phyloP scores from a whole-genome alignment of 371 early-diverging fungal genomes.

The Rhizopus delemar region DNA sequence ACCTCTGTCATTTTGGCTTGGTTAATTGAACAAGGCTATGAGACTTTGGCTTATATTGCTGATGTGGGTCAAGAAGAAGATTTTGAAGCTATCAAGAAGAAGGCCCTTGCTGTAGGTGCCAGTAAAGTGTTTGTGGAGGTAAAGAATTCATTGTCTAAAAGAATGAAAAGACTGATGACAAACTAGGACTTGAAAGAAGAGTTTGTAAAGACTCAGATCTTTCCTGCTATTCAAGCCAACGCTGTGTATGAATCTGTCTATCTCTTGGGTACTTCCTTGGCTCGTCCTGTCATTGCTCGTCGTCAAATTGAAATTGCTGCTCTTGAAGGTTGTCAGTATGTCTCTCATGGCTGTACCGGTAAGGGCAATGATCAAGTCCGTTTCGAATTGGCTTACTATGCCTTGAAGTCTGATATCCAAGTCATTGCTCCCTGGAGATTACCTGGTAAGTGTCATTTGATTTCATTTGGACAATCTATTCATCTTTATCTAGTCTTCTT shows the following conservation, averaged over 20 bases:
- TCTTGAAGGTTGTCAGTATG: constrained; percentile 87
- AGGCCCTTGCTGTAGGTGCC: constrained; percentile 93
- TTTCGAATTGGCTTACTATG: constrained; percentile 97
- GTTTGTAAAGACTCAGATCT: constrained; percentile 92
- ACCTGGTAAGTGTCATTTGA: constrained; percentile 63
- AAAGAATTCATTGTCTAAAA: constrained; percentile 2
- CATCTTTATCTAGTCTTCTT: constrained; percentile 73
- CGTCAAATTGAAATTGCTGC: constrained; percentile 90
- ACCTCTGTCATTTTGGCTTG: constrained; percentile 97
- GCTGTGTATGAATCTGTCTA: constrained; percentile 94
- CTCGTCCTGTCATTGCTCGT: constrained; percentile 94
- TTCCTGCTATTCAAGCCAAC: constrained; percentile 93
- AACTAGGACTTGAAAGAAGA: constrained; percentile 83
- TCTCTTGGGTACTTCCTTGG: constrained; percentile 94
- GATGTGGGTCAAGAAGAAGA: constrained; percentile 98
- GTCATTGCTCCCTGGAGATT: constrained; percentile 96
- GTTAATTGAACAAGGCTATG: constrained; percentile 97
- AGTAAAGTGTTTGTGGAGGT: constrained; percentile 93
- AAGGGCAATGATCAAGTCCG: constrained; percentile 99
- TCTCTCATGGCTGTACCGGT: constrained; percentile 98
- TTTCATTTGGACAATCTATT: neutral
- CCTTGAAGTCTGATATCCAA: constrained; percentile 88
- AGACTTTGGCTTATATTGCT: constrained; percentile 96
- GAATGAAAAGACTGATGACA: neutral
- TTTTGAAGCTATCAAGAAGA: constrained; percentile 88